These are phyloP conservation scores for Actinomucor elegans DNA, from an alignment of 371 early-diverging fungal genomes.

Conservation along the genomic window DNA sequence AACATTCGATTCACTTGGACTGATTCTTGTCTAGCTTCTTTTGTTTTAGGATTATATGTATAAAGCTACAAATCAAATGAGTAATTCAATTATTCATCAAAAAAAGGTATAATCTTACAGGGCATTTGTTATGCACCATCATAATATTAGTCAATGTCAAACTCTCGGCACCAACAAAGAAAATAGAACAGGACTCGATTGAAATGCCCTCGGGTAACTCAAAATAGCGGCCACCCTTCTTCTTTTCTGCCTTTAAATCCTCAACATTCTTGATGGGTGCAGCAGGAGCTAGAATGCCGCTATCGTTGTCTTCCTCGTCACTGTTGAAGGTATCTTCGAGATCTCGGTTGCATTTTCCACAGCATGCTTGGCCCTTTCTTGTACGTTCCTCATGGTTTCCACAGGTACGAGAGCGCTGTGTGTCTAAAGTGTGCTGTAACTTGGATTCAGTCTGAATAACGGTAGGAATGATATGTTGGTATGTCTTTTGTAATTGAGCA, in stretches of 20 bases:
- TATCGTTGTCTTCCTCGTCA: background rate
- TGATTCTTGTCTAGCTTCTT: constrained; percentile 60
- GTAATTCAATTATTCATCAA: background rate
- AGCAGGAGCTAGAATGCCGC: background rate
- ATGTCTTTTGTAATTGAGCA: constrained; percentile 18
- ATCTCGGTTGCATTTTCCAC: constrained; percentile 14
- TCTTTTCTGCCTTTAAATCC: constrained; percentile 19
- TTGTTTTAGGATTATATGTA: constrained; percentile 66
- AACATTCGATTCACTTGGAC: constrained; percentile 68
- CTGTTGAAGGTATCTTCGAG: constrained; percentile 3
- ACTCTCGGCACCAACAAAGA: constrained; percentile 85
- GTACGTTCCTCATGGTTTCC: constrained; percentile 3
- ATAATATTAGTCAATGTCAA: constrained; percentile 85
- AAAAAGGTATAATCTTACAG: constrained; percentile 29
- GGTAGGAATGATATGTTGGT: constrained; percentile 47
- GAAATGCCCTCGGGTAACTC: constrained; percentile 45
- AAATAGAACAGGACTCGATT: constrained; percentile 64
- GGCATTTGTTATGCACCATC: constrained; percentile 73
- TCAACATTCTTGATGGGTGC: constrained; percentile 10
- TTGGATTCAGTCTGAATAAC: constrained; percentile 54
- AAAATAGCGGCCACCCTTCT: constrained; percentile 53
- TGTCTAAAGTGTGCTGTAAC: constrained; percentile 25
- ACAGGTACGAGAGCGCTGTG: background rate
- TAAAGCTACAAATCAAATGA: constrained; percentile 36
- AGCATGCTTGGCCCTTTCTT: constrained; percentile 5